Conservation (phyloP, 495 filamentous ascomycete species). For the Lasiosphaeria miniovina region DNA sequence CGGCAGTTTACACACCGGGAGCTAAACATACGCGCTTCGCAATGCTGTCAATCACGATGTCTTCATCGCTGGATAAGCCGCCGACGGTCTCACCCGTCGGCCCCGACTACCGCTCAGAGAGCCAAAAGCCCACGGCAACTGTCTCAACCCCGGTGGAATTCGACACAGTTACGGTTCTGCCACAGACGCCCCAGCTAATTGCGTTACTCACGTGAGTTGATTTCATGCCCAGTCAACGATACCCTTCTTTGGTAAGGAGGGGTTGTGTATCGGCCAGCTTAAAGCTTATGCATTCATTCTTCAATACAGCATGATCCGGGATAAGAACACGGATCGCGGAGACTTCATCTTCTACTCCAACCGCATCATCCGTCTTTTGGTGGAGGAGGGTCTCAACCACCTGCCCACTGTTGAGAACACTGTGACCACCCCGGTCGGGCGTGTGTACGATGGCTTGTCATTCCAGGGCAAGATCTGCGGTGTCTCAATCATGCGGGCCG, state of each 20-base stretch:
- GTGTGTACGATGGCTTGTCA: conserved; percentile 83
- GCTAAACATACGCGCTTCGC: too few species aligned
- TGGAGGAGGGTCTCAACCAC: conserved; percentile 97
- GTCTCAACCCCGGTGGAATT: conserved; percentile 80
- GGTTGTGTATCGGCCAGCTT: background rate
- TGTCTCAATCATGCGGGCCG: conserved; percentile 96
- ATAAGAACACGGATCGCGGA: conserved; percentile 80
- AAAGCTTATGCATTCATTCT: conserved; percentile 5
- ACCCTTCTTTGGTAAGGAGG: background rate
- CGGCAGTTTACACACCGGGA: too few species aligned
- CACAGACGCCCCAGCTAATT: conserved; percentile 95
- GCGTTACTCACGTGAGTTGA: conserved; percentile 86
- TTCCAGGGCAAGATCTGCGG: conserved; percentile 99
- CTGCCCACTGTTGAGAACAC: conserved; percentile 84
- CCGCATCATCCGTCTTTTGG: conserved; percentile 94
- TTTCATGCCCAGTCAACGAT: conserved; percentile 20
- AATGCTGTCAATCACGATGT: conserved; percentile 14
- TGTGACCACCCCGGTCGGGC: conserved; percentile 86
- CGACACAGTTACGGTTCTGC: conserved; percentile 83
- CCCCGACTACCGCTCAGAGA: conserved; percentile 71
- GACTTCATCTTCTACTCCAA: conserved; percentile 99
- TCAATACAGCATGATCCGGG: conserved; percentile 79
- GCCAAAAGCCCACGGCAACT: conserved; percentile 82
- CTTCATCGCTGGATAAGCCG: conserved; percentile 7
- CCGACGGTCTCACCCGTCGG: conserved; percentile 61